These are phyloP conservation scores for Pedinophyceae sp. DNA, from an alignment of 139 green algal species.

Conservation along the genomic window DNA sequence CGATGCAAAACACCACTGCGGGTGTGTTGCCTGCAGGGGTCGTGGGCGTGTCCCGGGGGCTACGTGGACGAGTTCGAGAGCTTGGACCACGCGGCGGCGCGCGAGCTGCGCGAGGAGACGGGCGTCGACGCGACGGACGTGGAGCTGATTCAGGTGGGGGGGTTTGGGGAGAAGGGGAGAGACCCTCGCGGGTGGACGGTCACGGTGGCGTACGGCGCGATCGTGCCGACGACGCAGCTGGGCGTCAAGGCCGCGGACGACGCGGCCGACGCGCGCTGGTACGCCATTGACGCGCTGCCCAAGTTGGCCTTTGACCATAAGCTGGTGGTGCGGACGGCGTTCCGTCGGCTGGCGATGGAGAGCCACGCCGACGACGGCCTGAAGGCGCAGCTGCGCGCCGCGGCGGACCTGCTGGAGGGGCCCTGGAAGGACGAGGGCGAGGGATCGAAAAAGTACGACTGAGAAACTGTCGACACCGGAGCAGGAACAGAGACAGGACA, in stretches of 20 bases:
- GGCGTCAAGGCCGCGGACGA: constrained; percentile 58
- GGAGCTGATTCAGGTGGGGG: constrained; percentile 39
- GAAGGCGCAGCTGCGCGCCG: too few species aligned
- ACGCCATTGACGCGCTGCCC: constrained; percentile 19
- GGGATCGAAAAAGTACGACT: too few species aligned
- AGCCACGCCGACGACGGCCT: too few species aligned
- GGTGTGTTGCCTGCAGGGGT: too few species aligned
- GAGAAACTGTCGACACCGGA: too few species aligned
- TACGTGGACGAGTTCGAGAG: constrained; percentile 73
- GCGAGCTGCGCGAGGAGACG: constrained; percentile 80
- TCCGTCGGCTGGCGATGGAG: constrained; percentile 15
- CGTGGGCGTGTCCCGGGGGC: constrained; percentile 69
- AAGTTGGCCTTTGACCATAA: constrained; percentile 42
- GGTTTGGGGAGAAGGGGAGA: constrained; percentile 63
- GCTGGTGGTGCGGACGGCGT: constrained; percentile 16
- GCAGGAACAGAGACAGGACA: too few species aligned
- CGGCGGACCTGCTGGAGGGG: too few species aligned
- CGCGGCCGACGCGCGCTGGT: constrained; percentile 37
- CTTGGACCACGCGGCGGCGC: constrained; percentile 43
- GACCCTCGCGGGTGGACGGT: constrained; percentile 74
- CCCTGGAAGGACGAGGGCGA: too few species aligned
- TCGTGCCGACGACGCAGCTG: constrained; percentile 39
- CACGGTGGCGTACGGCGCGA: constrained; percentile 53
- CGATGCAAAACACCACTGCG: too few species aligned
- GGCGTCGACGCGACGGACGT: constrained; percentile 31